Conservation (phyloP, 2,329 filamentous ascomycete species). For the Xylaria sp. region DNA sequence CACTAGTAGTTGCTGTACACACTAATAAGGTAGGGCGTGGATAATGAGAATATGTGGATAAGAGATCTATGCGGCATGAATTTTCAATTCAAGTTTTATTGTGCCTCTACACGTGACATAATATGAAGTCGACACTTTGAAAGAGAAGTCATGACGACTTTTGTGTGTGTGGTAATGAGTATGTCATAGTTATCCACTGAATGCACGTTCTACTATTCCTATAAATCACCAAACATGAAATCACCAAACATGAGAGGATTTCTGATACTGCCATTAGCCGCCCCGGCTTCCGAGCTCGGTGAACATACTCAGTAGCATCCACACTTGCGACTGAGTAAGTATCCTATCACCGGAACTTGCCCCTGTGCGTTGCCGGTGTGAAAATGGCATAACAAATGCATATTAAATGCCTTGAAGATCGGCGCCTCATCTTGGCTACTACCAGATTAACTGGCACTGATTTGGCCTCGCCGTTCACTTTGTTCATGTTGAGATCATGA, state of each 20-base stretch:
- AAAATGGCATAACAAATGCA: neutral
- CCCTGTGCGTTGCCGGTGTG: conserved; percentile 8
- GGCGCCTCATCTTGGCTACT: conserved; percentile 4
- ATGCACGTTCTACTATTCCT: neutral
- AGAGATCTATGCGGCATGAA: neutral
- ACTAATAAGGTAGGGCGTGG: neutral
- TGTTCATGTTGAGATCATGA: conserved; percentile 22
- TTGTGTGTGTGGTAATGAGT: neutral
- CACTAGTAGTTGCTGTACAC: neutral
- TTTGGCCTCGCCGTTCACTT: neutral
- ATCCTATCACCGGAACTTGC: conserved; percentile 3
- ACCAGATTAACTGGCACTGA: neutral
- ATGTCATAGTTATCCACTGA: neutral
- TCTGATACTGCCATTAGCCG: conserved; percentile 1
- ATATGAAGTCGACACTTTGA: neutral
- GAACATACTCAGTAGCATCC: conserved; percentile 11
- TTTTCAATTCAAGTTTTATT: neutral
- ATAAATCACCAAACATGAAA: conserved; percentile 7
- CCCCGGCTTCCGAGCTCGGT: conserved; percentile 10
- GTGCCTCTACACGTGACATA: neutral
- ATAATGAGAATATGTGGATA: neutral
- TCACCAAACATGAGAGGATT: conserved; percentile 5
- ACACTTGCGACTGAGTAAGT: neutral
- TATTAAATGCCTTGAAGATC: conserved; percentile 12
- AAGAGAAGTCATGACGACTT: neutral